These are phyloP conservation scores for Penicillium fuscoglaucum DNA, from an alignment of 2,329 filamentous ascomycete genomes.

Conservation along the genomic window DNA sequence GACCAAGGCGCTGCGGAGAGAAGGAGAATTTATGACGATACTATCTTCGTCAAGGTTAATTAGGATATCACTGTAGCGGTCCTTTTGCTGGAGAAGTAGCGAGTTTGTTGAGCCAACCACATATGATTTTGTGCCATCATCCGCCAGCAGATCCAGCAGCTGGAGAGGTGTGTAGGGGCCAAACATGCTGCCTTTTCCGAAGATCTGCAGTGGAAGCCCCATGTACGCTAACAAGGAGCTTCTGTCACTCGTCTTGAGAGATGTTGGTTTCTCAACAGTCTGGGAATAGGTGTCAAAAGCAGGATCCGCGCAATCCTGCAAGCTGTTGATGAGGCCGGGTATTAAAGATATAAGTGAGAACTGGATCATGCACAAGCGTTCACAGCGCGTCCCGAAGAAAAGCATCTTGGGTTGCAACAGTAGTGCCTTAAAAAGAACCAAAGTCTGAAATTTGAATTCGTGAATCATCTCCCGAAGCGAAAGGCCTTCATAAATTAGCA, in stretches of 20 bases:
- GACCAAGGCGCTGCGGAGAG: slow-evolving; percentile 70
- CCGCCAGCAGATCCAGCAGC: slow-evolving; percentile 89
- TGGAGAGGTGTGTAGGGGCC: slow-evolving; percentile 96
- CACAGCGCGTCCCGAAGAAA: slow-evolving; percentile 96
- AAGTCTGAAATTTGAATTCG: slow-evolving; percentile 90
- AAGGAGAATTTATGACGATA: slow-evolving; percentile 78
- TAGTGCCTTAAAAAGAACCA: slow-evolving; percentile 91
- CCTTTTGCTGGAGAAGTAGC: slow-evolving; percentile 86
- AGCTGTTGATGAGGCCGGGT: slow-evolving; percentile 82
- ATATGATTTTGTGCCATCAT: slow-evolving; percentile 93
- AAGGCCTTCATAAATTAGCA: slow-evolving; percentile 48
- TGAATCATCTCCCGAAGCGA: slow-evolving; percentile 88
- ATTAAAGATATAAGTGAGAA: slow-evolving; percentile 95
- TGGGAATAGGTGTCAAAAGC: slow-evolving; percentile 81
- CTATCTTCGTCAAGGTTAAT: slow-evolving; percentile 92
- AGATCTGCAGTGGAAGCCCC: slow-evolving; percentile 91
- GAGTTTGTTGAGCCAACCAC: slow-evolving; percentile 97
- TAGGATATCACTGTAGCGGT: slow-evolving; percentile 92
- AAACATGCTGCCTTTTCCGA: slow-evolving; percentile 93
- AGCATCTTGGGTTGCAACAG: slow-evolving; percentile 98
- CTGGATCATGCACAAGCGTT: slow-evolving; percentile 95
- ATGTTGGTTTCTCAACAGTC: slow-evolving; percentile 73
- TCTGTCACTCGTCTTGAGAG: slow-evolving; percentile 86
- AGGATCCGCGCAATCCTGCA: slow-evolving; percentile 97
- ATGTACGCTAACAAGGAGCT: slow-evolving; percentile 88